These are phyloP conservation scores for Coniochaeta ligniaria DNA, from an alignment of 2,329 filamentous ascomycete genomes.

Conservation along the genomic window DNA sequence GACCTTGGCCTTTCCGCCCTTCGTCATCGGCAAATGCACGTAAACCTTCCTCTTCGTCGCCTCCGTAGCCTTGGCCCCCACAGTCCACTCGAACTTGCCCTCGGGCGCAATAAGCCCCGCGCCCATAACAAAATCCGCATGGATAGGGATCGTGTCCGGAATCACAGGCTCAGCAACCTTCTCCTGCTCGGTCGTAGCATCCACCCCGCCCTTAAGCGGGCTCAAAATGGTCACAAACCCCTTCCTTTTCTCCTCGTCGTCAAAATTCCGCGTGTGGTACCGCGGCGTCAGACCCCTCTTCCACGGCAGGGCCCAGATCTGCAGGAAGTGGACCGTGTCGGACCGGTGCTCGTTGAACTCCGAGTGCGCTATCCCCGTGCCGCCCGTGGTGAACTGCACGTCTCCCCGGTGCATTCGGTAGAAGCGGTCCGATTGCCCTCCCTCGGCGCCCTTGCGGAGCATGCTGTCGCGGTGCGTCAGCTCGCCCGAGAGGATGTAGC, in stretches of 20 bases:
- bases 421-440: slow-evolving; percentile 53
- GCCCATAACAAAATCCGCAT: slow-evolving; percentile 78
- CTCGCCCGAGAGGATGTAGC: slow-evolving; percentile 77
- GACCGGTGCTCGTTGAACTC: slow-evolving; percentile 71
- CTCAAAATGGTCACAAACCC: slow-evolving; percentile 71
- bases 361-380: slow-evolving; percentile 71
- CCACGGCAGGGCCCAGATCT: slow-evolving; percentile 84
- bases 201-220: slow-evolving; percentile 58
- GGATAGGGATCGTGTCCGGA: slow-evolving; percentile 68
- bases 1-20: slow-evolving; percentile 66
- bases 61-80: slow-evolving; percentile 52
- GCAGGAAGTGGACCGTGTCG: slow-evolving; percentile 74
- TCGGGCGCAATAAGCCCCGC: slow-evolving; percentile 65
- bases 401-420: slow-evolving; percentile 70
- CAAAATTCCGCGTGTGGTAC: slow-evolving; percentile 70
- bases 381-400: slow-evolving; percentile 87
- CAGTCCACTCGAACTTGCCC: slow-evolving; percentile 61
- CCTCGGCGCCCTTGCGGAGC: slow-evolving; percentile 62
- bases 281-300: slow-evolving; percentile 62
- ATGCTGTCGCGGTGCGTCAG: slow-evolving; percentile 84
- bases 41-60: slow-evolving; percentile 64
- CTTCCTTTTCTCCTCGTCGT: slow-evolving; percentile 64
- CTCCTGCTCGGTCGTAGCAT: slow-evolving; percentile 57
- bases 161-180: slow-evolving; percentile 54
- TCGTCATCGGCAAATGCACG: slow-evolving; percentile 74